A percentile compares a stretch with the other conserved stretches of the same genome.
Evolutionary conservation across 2,329 filamentous ascomycete genomes (phyloP).

Genomic region (Taxawa tesnikishii): DNA sequence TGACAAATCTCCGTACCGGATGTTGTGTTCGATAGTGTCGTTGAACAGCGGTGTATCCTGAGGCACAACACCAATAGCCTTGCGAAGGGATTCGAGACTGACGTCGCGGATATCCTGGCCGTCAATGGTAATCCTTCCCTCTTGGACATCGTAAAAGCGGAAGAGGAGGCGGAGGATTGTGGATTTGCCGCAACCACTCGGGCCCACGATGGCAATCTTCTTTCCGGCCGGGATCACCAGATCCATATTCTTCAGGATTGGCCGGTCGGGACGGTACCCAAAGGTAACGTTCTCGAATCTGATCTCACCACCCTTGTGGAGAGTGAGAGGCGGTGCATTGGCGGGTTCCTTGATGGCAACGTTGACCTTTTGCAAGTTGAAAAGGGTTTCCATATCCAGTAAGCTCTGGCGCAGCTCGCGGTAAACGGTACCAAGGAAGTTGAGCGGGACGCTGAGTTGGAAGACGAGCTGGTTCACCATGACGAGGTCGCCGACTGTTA

Average conservation of each 20-base stretch:
- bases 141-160: slow-evolving; percentile 83
- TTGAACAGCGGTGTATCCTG: slow-evolving; percentile 98
- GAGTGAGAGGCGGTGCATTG: slow-evolving; percentile 57
- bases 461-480: slow-evolving; percentile 99
- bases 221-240: slow-evolving; percentile 90
- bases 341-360: slow-evolving; percentile 69
- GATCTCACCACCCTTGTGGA: slow-evolving; percentile 81
- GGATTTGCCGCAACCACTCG: slow-evolving; percentile 91
- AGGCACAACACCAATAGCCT: slow-evolving; percentile 84
- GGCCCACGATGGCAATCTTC: slow-evolving; percentile 91
- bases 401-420: slow-evolving; percentile 88
- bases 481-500: slow-evolving; percentile 92
- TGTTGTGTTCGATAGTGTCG: slow-evolving; percentile 90
- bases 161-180: slow-evolving; percentile 85
- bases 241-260: slow-evolving; percentile 72
- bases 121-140: slow-evolving; percentile 78
- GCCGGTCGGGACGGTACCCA: slow-evolving; percentile 75
- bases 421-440: slow-evolving; percentile 97
- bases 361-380: slow-evolving; percentile 95
- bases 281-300: slow-evolving; percentile 91
- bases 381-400: slow-evolving; percentile 96
- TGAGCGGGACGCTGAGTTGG: slow-evolving; percentile 89
- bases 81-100: slow-evolving; percentile 67
- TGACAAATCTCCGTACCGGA: slow-evolving; percentile 76
- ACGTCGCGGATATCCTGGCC: slow-evolving; percentile 84